Evolutionary conservation across 805 yeast genomes (phyloP).

Genomic region (Saccharomycopsis capsularis): DNA sequence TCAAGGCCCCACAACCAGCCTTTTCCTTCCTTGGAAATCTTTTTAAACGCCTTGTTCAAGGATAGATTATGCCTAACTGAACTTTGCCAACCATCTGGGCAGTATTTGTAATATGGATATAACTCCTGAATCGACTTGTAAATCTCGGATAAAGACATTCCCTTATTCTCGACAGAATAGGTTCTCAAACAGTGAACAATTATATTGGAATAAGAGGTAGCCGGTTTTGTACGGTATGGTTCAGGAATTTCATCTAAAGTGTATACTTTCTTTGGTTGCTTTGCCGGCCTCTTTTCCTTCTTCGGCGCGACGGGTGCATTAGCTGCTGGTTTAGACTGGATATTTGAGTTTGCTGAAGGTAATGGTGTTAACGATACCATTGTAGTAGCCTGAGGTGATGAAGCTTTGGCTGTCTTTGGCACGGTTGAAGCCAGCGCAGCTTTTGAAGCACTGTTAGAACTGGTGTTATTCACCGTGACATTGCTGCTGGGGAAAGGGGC

Average conservation of each 20-base stretch:
- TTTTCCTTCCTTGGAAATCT: conserved; percentile 79
- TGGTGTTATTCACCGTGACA: too few relatives aligned
- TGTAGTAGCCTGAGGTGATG: neutral
- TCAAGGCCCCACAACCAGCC: conserved; percentile 95
- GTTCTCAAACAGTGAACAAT: conserved; percentile 73
- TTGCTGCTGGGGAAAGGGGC: too few relatives aligned
- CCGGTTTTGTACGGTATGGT: conserved; percentile 79
- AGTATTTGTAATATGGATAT: conserved; percentile 86
- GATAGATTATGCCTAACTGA: conserved; percentile 94
- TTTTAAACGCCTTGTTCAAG: conserved; percentile 76
- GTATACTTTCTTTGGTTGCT: conserved; percentile 56
- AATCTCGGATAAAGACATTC: conserved; percentile 78
- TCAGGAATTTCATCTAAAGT: conserved; percentile 82
- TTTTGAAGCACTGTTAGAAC: too few relatives aligned
- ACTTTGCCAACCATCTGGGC: conserved; percentile 98
- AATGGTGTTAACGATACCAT: neutral
- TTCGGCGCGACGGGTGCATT: conserved; percentile 26
- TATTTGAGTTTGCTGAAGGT: neutral
- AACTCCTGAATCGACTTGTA: conserved; percentile 79
- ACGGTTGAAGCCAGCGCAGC: too few relatives aligned
- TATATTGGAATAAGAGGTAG: conserved; percentile 70
- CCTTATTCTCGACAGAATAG: conserved; percentile 41
- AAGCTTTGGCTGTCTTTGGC: neutral
- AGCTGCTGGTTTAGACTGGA: neutral
- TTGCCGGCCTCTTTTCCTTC: conserved; percentile 44